phyloP scores from a whole-genome alignment of 2,329 filamentous ascomycete species.

The Penicillium oxalicum region DNA sequence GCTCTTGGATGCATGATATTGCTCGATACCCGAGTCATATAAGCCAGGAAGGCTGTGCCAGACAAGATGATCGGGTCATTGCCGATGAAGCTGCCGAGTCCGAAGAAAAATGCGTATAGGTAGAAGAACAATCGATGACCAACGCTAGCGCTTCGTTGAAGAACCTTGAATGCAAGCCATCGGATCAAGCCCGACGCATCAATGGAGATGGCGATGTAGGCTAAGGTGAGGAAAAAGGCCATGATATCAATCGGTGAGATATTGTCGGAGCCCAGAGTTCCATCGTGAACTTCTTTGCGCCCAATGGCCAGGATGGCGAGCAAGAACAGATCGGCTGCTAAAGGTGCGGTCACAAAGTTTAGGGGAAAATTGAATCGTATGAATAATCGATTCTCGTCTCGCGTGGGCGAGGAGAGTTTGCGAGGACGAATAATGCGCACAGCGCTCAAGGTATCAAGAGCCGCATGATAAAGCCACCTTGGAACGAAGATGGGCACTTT shows the following conservation, averaged over 20 bases:
- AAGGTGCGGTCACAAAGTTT: slow-evolving; percentile 65
- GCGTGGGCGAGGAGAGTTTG: slow-evolving; percentile 17
- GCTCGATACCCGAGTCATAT: slow-evolving; percentile 69
- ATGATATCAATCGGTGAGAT: slow-evolving; percentile 69
- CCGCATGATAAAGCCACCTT: slow-evolving; percentile 41
- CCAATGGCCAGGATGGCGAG: slow-evolving; percentile 65
- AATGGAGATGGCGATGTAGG: slow-evolving; percentile 72
- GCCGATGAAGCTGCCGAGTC: slow-evolving; percentile 61
- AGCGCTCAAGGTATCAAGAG: slow-evolving; percentile 41
- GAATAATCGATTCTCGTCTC: slow-evolving; percentile 34
- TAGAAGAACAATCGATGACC: slow-evolving; percentile 66
- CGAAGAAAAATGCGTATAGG: slow-evolving; percentile 67
- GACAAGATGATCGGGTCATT: slow-evolving; percentile 72
- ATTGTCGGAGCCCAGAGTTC: slow-evolving; percentile 59
- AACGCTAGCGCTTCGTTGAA: slow-evolving; percentile 61
- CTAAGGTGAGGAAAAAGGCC: slow-evolving; percentile 66
- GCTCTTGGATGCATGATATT: slow-evolving; percentile 66
- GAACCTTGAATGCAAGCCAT: slow-evolving; percentile 63
- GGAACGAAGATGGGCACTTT: slow-evolving; percentile 59
- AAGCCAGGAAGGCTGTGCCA: slow-evolving; percentile 67
- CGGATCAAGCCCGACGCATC: slow-evolving; percentile 69
- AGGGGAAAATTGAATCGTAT: slow-evolving; percentile 55
- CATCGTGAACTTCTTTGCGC: slow-evolving; percentile 59
- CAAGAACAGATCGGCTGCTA: slow-evolving; percentile 66
- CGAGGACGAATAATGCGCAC: slow-evolving; percentile 51